Evolutionary conservation across 2,329 filamentous ascomycete species (phyloP), one percentile per base, ranked within the genome.

Genomic region (Xylariomycetidae sp.): DNA sequence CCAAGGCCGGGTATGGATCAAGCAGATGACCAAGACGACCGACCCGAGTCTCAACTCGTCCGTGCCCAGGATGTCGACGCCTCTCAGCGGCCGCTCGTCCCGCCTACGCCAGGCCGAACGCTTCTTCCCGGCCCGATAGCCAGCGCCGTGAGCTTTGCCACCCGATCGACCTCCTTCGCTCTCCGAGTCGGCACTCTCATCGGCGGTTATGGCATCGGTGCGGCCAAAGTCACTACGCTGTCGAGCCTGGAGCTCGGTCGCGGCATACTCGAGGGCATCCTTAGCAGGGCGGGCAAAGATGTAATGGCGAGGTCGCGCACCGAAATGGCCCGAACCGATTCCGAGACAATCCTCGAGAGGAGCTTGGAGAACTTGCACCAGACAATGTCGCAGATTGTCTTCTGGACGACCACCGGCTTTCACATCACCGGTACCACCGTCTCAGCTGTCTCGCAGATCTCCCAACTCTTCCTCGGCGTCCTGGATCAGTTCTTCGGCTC

Each of bases 401-500:
- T 80, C 46, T 76, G 73, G 63, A 76, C 76, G 2, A 70, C 72
- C 2, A 69, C 76, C 3, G 67, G 76, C 29, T 80, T 81, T 44
- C 64, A 76, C 28, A 48, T 79, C 8, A 76, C 74, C 2, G 66
- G 67, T 8, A 69, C 73, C 1, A 68, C 74, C 4, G 55, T 79
- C 12, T 68, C 68, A 13, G 64, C 68, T 10, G 67, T 66, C 5
- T 76, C 73, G 6, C 69, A 77, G 31, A 53, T 74, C 5, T 75
- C 75, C 0, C 74, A 78, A 38, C 58, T 79, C 19, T 57, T 79
- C 1, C 59, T 82, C 7, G 68, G 68, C 3, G 70, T 72, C 1
- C 59, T 83, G 15, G 78, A 83, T 48, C 72, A 77, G 42, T 70
- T 82, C 24, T 72, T 82, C 18, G 79, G 79, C 10, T 79, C 75